Conservation (phyloP, 2,329 filamentous ascomycete species). For the Sporothrix brasiliensis region DNA sequence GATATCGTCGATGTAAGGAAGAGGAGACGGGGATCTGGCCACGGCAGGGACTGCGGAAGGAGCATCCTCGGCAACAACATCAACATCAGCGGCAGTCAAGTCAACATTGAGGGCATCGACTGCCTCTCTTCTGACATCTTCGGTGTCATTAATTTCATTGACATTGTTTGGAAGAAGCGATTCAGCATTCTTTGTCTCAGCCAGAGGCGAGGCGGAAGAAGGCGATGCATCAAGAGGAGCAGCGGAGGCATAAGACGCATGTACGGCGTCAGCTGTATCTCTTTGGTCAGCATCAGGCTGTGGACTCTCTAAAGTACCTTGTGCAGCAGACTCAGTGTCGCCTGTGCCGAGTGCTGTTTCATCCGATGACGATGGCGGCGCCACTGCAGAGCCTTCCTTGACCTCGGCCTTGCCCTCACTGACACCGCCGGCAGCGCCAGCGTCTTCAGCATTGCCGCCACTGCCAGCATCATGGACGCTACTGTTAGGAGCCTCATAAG, state of each 20-base stretch:
- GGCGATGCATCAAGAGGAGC: not conserved
- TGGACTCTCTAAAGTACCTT: not conserved
- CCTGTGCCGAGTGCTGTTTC: constrained; percentile 19
- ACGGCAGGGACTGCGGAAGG: not conserved
- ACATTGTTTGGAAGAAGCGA: not conserved
- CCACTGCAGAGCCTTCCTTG: not conserved
- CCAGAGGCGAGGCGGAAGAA: not conserved
- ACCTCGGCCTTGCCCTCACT: constrained; percentile 27
- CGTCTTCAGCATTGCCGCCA: constrained; percentile 26
- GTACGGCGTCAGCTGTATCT: not conserved
- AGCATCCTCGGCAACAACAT: constrained; percentile 2
- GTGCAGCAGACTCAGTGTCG: not conserved
- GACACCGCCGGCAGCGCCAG: constrained; percentile 29
- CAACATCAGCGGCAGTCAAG: not conserved
- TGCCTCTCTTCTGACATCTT: not conserved
- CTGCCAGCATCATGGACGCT: not conserved
- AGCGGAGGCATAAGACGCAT: not conserved
- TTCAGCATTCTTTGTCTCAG: not conserved
- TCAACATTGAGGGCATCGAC: not conserved
- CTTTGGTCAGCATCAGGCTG: not conserved
- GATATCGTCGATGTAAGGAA: constrained; percentile 31
- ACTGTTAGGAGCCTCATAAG: not conserved
- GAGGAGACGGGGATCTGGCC: not conserved
- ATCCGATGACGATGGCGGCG: constrained; percentile 25
- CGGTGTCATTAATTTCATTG: not conserved